Evolutionary conservation across 2,329 filamentous ascomycete species (phyloP), one percentile per base, ranked within the genome.

Genomic region (Aureobasidium musti): DNA sequence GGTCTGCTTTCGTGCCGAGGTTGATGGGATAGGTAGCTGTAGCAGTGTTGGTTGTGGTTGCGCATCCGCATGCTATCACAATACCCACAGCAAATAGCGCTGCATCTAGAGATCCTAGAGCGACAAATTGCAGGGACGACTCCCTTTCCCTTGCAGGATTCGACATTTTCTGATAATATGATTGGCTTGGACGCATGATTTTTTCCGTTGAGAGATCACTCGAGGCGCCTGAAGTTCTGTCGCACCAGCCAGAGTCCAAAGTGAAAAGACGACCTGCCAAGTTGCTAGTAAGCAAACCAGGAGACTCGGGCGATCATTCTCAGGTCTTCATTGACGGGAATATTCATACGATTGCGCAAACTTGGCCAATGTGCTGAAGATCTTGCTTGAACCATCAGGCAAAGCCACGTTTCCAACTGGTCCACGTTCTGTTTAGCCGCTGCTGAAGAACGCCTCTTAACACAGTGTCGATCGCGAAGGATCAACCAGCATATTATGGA

Each of bases 321-420:
- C 47, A 43, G 37, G 57, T n/a, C 57, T 33, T 49, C 57, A 61
- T 37, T 37, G 57, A 61, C n/a, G 57, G 57, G 37, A 61, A 47
- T 49, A 33, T 37, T 49, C 17, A 37, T 19, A 6, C 28, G 57
- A 61, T 61, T 61, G 57, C 57, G 57, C 57, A 61, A 61, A 61
- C 41, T 30, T 61, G 57, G 41, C 57, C 57, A 61, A 61, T 26
- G 28, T 41, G 28, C 43, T 49, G 57, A 47, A 61, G 57, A 61
- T 61, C 57, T n/a, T 43, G n/a, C 57, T n/a, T 37, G 57, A 61
- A 61, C 56, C 23, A 45, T 21, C 39, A 41, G 53, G 39, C 37
- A 61, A n/a, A 63, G 45, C 43, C 59, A 63, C 59, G 59, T 63
- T 63, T 52, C 45, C 59, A 63, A 63, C 59, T 63, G 59, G 45